phyloP scores from a whole-genome alignment of 140 eudicot genomes.

The Erigeron philadelphicus region DNA sequence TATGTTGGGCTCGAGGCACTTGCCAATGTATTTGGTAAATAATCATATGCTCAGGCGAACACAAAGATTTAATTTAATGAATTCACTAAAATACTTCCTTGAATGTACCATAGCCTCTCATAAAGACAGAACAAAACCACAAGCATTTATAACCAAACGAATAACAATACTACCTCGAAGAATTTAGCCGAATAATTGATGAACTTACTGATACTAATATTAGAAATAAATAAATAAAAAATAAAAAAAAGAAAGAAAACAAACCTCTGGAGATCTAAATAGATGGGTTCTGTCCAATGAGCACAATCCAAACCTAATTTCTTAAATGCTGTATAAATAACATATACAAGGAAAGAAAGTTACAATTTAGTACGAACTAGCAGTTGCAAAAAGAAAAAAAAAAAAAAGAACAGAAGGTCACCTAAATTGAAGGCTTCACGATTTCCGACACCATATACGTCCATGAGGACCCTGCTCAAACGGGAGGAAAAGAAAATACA shows the following conservation, averaged over 20 bases:
- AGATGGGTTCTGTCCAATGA: slow-evolving; percentile 90
- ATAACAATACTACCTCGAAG: too few relatives aligned
- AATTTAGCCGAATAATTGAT: slow-evolving; percentile 1
- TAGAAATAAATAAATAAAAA: too few relatives aligned
- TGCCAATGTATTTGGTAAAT: neutral
- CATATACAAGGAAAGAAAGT: slow-evolving; percentile 1
- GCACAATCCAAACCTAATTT: slow-evolving; percentile 98
- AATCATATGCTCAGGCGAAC: neutral
- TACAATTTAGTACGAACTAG: neutral
- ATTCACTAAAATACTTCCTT: too few relatives aligned
- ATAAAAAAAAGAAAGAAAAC: slow-evolving; percentile 18
- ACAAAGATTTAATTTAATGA: too few relatives aligned
- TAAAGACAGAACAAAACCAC: too few relatives aligned
- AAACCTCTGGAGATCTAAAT: slow-evolving; percentile 74
- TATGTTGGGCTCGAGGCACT: neutral
- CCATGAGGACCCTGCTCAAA: slow-evolving; percentile 76
- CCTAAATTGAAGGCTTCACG: slow-evolving; percentile 92
- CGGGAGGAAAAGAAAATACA: slow-evolving; percentile 2
- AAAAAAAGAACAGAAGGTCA: slow-evolving; percentile 27
- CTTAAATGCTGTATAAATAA: slow-evolving; percentile 56
- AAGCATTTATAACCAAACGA: too few relatives aligned
- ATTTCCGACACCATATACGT: slow-evolving; percentile 65
- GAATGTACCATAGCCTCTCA: too few relatives aligned
- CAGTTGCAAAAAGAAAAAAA: neutral
- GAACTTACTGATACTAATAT: neutral